Percentiles rank a stretch among this genome's conserved stretches.
These are phyloP conservation scores for Mycena albidolilacea DNA, from an alignment of 768 basidiomycete genomes.

Conservation along the genomic window DNA sequence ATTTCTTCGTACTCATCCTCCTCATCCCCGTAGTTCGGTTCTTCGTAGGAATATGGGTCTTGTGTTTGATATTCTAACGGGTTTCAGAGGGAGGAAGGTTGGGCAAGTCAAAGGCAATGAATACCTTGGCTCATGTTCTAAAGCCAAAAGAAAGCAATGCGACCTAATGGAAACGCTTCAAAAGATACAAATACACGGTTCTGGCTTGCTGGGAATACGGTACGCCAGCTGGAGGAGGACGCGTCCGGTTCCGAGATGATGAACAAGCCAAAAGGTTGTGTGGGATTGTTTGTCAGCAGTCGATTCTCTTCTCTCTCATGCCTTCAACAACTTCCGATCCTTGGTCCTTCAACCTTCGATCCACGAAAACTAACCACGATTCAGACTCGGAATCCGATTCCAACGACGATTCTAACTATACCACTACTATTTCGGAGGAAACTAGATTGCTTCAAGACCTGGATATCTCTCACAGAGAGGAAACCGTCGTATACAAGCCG, in stretches of 20 bases:
- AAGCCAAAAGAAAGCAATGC: slow-evolving; percentile 36
- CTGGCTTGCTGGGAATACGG: slow-evolving; percentile 13
- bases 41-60: slow-evolving; percentile 73
- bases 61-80: slow-evolving; percentile 61
- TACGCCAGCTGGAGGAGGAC: slow-evolving; percentile 18
- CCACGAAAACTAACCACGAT: slow-evolving; percentile 37
- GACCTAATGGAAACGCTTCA: slow-evolving; percentile 2
- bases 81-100: slow-evolving; percentile 51
- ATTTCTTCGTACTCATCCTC: slow-evolving; percentile 78
- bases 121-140: slow-evolving; percentile 70
- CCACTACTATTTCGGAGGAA: slow-evolving; percentile 42
- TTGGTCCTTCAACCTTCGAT: slow-evolving; percentile 59
- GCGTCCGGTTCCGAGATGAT: slow-evolving; percentile 29
- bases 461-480: slow-evolving; percentile 73
- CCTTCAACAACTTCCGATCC: not conserved
- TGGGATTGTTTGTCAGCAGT: not conserved
- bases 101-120: slow-evolving; percentile 42
- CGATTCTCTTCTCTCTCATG: not conserved
- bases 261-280: slow-evolving; percentile 32
- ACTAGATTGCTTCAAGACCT: slow-evolving; percentile 60
- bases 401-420: slow-evolving; percentile 33
- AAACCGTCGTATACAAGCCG: slow-evolving; percentile 75
- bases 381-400: slow-evolving; percentile 46
- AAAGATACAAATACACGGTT: slow-evolving; percentile 42
- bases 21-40: slow-evolving; percentile 69